Base-by-base conservation (phyloP, 371 early-diverging fungal species). In the Mortierella sp. region DNA sequence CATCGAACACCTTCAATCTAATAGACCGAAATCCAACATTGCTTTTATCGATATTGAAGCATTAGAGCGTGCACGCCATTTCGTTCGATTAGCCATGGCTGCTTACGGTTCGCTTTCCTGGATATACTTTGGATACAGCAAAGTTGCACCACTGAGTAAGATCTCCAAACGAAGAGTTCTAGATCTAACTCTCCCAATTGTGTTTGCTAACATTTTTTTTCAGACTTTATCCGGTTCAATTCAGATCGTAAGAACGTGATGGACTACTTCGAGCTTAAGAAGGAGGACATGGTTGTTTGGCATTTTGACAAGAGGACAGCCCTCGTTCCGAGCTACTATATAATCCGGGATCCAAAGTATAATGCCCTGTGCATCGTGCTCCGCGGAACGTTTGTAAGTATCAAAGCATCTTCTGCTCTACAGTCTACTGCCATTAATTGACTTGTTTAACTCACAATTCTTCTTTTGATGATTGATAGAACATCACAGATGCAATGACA, bases 401-500 rank as follows among this genome's bases (percentile, higher is more conserved):
- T 28, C 15, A 23, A 3, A 29, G 13, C 19, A 49, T 53, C 17
- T 28, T 29, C 3, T 4, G 0, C n/a, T 6, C 7, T 47, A 6
- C n/a, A n/a, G 4, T 47, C n/a, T 47, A n/a, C n/a, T n/a, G n/a
- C n/a, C n/a, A n/a, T 17, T 22, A n/a, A 17, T 5, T n/a, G n/a
- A 47, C 6, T n/a, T 47, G 47, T 47, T 47, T 47, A 47, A 47
- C 47, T 4, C 17, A 7, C n/a, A n/a, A 7, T 53, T 8, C 12
- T 6, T 28, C 28, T 3, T 26, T 53, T 28, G 86, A 88, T 65
- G 95, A 95, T 9, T 3, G 22, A 54, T 61, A 92, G 92, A 96
- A 93, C 58, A 83, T 89, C 0, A 88, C 91, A 58, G 96, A 96
- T 71, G 89, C 94, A 1, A 83, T 96, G 73, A 96, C 96, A 0